Evolutionary conservation across 768 basidiomycete genomes (phyloP), one percentile per base, ranked within the genome.

Genomic region (Russula sp.): DNA sequence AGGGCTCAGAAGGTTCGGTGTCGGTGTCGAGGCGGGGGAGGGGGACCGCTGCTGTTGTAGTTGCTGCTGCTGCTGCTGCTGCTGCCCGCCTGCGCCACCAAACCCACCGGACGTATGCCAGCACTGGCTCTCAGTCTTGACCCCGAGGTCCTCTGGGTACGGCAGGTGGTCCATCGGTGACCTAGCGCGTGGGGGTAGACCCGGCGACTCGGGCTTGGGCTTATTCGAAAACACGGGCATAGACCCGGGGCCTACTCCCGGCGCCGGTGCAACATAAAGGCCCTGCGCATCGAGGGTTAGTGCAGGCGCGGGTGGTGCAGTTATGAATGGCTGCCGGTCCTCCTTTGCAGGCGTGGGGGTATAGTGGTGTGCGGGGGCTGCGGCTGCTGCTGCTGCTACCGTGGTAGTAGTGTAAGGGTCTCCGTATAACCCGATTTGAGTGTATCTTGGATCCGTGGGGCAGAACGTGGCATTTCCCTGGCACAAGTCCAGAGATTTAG

Each of bases 161-260:
- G 65, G 65, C 10, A 65, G 47, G 43, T 65, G 65, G 43, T 20
- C 65, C 65, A 65, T 65, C 20, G 65, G 65, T 14, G 65, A 65
- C 54, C 29, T 43, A 38, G 35, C 13, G 10, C 65, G 62, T 10
- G 43, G 43, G 7, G 20, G 62, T 32, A 4, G 25, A 32, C 5
- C 10, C 14, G 38, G 14, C 3, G 57, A 13, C 52, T 43, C 7
- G 13, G 39, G 11, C 41, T 35, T 36, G 13, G 16, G 16, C 13
- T 43, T 18, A 16, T 14, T 14, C n/a, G 29, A 0, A 29, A 32
- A 20, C 32, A 20, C 42, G 20, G 38, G 29, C 7, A 10, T 18
- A 1, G 54, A 42, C 11, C 36, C 45, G 18, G 45, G 22, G 25
- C 25, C 25, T 9, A 18, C 22, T 25, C 22, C 38, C 4, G 56